Evolutionary conservation across 73 alveolate genomes (phyloP), one percentile per base, ranked within the genome.

Genomic region (Paramecium tetraurelia): DNA sequence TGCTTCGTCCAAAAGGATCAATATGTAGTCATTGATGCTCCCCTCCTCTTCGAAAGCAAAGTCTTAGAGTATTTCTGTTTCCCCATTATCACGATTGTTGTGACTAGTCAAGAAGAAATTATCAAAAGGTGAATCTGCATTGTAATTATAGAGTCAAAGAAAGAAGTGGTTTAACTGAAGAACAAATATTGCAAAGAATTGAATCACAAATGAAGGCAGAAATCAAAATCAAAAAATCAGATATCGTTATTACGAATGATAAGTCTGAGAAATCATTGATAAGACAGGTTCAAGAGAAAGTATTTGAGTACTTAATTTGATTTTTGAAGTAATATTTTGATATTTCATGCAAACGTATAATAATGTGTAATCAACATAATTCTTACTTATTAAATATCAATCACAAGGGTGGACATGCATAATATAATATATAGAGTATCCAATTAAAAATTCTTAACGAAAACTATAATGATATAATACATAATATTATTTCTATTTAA

Each of bases 1-100:
- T 92, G 96, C 33, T 92, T 95, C 57, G 53, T 84, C 1, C 31
- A 93, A 38, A 92, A 96, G 44, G 95, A 95, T 27, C 53, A 89
- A n/a, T 58, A 86, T 18, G 96, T 97, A 16, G 87, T 97, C 5
- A 76, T 96, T 27, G 99, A 97, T 95, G 99, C 98, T 33, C 99
- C 99, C 0, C 69, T 96, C 11, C 95, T 97, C 4, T 97, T 89
- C 85, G 99, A 97, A 70, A 86, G 98, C 14, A 93, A 93, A 58
- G 72, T 96, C 20, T 59, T 97, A 2, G 97, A 94, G 50, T 95
- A 84, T 31, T 93, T 96, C 75, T 96, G 98, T 63, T 96, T 83
- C 36, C 99, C 99, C 2, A 97, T 97, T 7, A 92, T 97, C 11
- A 95, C 95, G 0, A 98, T 97, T 43, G 77, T 53, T 43, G 83